Conservation (phyloP, 148 eudicot species). For the Nyssa sinensis region DNA sequence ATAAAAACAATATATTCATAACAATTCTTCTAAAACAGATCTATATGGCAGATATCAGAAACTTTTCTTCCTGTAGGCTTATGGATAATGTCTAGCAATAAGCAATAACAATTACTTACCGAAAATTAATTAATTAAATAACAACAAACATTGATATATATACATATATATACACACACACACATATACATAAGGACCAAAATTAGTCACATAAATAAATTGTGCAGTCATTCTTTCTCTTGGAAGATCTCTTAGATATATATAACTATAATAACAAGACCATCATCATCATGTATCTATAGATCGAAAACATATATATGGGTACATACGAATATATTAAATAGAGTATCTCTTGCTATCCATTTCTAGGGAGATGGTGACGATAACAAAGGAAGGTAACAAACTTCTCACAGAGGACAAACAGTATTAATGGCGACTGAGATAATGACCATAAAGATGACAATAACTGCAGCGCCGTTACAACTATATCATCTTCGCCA, state of each 20-base stretch:
- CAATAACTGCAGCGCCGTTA: slow-evolving; percentile 5
- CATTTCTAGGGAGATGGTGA: slow-evolving; percentile 7
- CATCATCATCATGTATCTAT: neutral
- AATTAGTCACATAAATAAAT: neutral
- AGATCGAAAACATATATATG: slow-evolving; percentile 3
- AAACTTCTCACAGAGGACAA: slow-evolving; percentile 27
- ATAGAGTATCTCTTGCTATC: slow-evolving; percentile 16
- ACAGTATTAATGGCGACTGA: slow-evolving; percentile 15
- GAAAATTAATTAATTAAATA: too few species aligned
- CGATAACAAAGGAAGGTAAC: slow-evolving; percentile 11
- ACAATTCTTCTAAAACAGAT: too few species aligned
- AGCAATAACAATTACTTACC: neutral
- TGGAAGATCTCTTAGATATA: neutral
- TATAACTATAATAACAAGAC: neutral
- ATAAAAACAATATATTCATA: neutral
- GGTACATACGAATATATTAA: neutral
- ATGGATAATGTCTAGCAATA: too few species aligned
- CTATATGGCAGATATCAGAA: neutral
- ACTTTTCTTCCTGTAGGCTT: too few species aligned
- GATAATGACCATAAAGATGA: slow-evolving; percentile 3
- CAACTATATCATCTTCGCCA: slow-evolving; percentile 3
- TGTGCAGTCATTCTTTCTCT: neutral
- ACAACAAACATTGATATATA: neutral
- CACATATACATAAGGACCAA: neutral
- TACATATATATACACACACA: neutral